Conservation (phyloP, 2,329 filamentous ascomycete genomes). For the Fusarium albidum region DNA sequence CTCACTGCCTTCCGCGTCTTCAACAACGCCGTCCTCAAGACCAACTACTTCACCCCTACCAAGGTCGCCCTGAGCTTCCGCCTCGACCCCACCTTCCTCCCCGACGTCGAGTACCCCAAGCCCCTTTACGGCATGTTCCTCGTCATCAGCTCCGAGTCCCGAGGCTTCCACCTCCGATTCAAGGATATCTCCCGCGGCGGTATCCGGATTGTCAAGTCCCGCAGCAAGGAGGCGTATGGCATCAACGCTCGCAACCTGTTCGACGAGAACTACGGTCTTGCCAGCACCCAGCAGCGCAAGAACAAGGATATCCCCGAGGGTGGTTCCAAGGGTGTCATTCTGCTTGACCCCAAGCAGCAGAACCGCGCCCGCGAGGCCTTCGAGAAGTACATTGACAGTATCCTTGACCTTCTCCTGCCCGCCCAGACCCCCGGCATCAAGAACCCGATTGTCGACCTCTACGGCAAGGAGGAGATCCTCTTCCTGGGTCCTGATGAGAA, state of each 20-base stretch:
- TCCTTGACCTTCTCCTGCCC: slow-evolving; percentile 90
- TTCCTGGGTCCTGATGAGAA: slow-evolving; percentile 99
- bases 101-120: slow-evolving; percentile 90
- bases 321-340: slow-evolving; percentile 96
- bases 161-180: slow-evolving; percentile 97
- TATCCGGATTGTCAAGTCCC: slow-evolving; percentile 98
- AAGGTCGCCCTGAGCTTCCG: slow-evolving; percentile 99
- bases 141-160: slow-evolving; percentile 94
- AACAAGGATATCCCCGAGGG: slow-evolving; percentile 99
- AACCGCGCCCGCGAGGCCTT: slow-evolving; percentile 92
- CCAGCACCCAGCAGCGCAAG: slow-evolving; percentile 98
- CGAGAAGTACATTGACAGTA: slow-evolving; percentile 99
- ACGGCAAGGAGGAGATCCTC: slow-evolving; percentile 94
- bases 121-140: slow-evolving; percentile 98
- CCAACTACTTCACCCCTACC: slow-evolving; percentile 96
- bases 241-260: slow-evolving; percentile 98
- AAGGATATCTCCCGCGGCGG: slow-evolving; percentile 95
- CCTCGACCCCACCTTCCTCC: slow-evolving; percentile 87
- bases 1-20: slow-evolving; percentile 97
- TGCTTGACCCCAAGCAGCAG: slow-evolving; percentile 93
- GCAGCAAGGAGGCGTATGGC: slow-evolving; percentile 92
- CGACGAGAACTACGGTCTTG: slow-evolving; percentile 98
- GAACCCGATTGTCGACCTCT: slow-evolving; percentile 95
- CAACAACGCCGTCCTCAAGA: slow-evolving; percentile 93
- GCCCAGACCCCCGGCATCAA: slow-evolving; percentile 96